phyloP scores from a whole-genome alignment of 1,139 yeast species.

The Cylindricascospora bacillispora region DNA sequence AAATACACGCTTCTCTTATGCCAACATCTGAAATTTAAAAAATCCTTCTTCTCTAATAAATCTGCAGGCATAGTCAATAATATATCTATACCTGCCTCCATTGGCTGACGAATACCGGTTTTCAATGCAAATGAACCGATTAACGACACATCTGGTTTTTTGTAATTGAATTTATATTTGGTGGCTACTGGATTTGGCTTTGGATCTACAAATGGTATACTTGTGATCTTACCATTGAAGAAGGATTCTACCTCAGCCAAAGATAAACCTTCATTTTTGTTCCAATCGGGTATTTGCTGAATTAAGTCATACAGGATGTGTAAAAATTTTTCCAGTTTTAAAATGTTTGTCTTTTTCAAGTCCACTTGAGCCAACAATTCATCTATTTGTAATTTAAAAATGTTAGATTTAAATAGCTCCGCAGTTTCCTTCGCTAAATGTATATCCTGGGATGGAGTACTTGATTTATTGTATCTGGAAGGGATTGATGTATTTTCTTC shows the following conservation, averaged over 20 bases:
- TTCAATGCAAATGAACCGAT: slow-evolving; percentile 86
- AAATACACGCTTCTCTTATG: slow-evolving; percentile 83
- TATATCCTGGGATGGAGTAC: slow-evolving; percentile 65
- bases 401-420: slow-evolving; percentile 84
- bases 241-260: slow-evolving; percentile 43
- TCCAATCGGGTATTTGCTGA: slow-evolving; percentile 45
- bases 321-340: slow-evolving; percentile 60
- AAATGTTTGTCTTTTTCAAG: slow-evolving; percentile 54
- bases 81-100: slow-evolving; percentile 61
- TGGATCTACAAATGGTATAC: slow-evolving; percentile 84
- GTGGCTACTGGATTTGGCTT: slow-evolving; percentile 47
- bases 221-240: slow-evolving; percentile 36
- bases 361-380: slow-evolving; percentile 72
- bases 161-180: slow-evolving; percentile 59
- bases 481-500: slow-evolving; percentile 7
- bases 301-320: slow-evolving; percentile 65
- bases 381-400: slow-evolving; percentile 88
- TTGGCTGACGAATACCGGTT: slow-evolving; percentile 55
- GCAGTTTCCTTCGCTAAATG: slow-evolving; percentile 91
- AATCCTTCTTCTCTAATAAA: slow-evolving; percentile 76
- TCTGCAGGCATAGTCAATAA: slow-evolving; percentile 68
- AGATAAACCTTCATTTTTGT: slow-evolving; percentile 28
- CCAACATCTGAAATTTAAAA: slow-evolving; percentile 75
- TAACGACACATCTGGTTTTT: slow-evolving; percentile 64
- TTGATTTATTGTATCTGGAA: slow-evolving; percentile 7